Conservation (phyloP, 805 yeast genomes). For the Blastobotrys terrestris region DNA sequence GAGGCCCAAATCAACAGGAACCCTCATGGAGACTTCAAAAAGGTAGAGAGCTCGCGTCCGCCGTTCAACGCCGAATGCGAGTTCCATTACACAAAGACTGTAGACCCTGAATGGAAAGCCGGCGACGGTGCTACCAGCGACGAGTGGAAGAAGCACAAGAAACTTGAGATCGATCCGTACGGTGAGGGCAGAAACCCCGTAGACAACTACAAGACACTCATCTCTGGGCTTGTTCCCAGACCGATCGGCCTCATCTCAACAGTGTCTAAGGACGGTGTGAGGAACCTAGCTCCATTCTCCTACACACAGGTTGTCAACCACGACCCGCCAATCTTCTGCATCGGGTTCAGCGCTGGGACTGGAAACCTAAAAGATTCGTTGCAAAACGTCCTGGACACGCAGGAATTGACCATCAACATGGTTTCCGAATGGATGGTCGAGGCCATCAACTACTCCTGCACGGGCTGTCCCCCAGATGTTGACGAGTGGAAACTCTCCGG, state of each 20-base stretch:
- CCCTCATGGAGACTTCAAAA: conserved; percentile 17
- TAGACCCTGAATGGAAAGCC: conserved; percentile 37
- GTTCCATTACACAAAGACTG: conserved; percentile 26
- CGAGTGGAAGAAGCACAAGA: conserved; percentile 41
- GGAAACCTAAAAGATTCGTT: conserved; percentile 45
- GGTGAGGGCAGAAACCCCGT: conserved; percentile 35
- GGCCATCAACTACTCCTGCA: conserved; percentile 50
- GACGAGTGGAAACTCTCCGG: conserved; percentile 56
- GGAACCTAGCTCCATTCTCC: conserved; percentile 57
- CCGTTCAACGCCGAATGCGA: conserved; percentile 25
- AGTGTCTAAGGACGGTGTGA: conserved; percentile 36
- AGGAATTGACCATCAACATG: conserved; percentile 50
- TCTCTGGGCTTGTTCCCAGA: conserved; percentile 51
- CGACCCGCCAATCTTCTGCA: conserved; percentile 54
- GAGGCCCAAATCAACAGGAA: background rate
- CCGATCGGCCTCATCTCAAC: conserved; percentile 57
- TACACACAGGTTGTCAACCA: conserved; percentile 42
- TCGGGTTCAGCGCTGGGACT: conserved; percentile 42
- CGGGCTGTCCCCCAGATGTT: conserved; percentile 42
- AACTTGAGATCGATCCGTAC: conserved; percentile 45
- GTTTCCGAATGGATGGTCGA: conserved; percentile 60
- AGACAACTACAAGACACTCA: conserved; percentile 45
- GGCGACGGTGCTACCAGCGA: conserved; percentile 43
- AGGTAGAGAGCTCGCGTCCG: conserved; percentile 21
- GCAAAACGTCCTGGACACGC: conserved; percentile 43